These are phyloP conservation scores for Kalmusia sp. DNA, from an alignment of 2,329 filamentous ascomycete species.

Conservation along the genomic window DNA sequence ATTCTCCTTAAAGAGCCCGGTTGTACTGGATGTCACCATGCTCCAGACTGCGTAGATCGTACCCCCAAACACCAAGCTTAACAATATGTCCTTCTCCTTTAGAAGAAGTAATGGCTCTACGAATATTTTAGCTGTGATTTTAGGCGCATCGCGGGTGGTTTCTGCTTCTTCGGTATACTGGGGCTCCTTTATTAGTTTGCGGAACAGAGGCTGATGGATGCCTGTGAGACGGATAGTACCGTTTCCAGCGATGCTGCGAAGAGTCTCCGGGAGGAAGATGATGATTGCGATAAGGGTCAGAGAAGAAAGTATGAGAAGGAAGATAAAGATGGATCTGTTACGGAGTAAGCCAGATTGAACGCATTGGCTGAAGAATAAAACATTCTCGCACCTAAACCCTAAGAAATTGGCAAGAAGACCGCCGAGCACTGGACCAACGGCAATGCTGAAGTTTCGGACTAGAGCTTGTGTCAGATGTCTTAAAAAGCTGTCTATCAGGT, in stretches of 20 bases:
- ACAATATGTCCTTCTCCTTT: constrained; percentile 55
- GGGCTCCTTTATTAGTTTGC: constrained; percentile 20
- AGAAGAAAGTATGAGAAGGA: constrained; percentile 57
- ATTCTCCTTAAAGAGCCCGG: constrained; percentile 46
- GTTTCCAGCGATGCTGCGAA: constrained; percentile 28
- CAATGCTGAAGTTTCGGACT: constrained; percentile 45
- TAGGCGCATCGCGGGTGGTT: constrained; percentile 13
- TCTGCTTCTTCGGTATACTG: constrained; percentile 1
- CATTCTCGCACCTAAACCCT: too few relatives aligned
- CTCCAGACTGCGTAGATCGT: constrained; percentile 57
- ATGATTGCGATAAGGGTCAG: constrained; percentile 42
- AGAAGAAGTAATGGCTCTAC: constrained; percentile 52
- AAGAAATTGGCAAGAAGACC: constrained; percentile 35
- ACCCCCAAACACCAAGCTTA: constrained; percentile 53
- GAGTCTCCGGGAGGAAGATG: constrained; percentile 53
- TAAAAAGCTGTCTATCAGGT: too few relatives aligned
- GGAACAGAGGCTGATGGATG: constrained; percentile 51
- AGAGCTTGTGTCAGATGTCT: too few relatives aligned
- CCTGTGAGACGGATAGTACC: constrained; percentile 44
- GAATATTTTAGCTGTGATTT: constrained; percentile 44
- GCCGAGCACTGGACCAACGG: constrained; percentile 31
- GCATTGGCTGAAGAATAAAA: too few relatives aligned
- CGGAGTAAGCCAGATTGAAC: too few relatives aligned
- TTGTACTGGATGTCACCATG: constrained; percentile 57
- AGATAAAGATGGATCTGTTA: constrained; percentile 64